Evolutionary conservation across 768 basidiomycete genomes (phyloP).

Genomic region (Lyophyllum semitale): DNA sequence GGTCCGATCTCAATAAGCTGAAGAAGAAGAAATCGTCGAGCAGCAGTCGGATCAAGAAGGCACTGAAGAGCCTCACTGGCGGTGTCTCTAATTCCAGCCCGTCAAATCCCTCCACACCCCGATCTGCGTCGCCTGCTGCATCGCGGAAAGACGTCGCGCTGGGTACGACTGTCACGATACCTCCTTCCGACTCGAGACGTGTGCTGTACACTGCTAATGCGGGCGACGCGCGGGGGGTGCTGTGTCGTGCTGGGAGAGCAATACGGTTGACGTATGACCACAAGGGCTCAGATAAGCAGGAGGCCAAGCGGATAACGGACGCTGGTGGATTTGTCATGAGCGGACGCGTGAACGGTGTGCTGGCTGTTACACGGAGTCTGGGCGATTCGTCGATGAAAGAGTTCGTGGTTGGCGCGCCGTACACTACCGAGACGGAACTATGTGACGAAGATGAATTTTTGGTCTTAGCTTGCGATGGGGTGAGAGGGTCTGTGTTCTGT

Average conservation of each 20-base stretch:
- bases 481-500: conserved; percentile 41
- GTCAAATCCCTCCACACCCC: conserved; percentile 33
- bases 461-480: conserved; percentile 96
- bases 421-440: conserved; percentile 96
- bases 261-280: conserved; percentile 97
- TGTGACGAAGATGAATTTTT: conserved; percentile 92
- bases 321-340: conserved; percentile 99
- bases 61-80: conserved; percentile 50
- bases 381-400: conserved; percentile 99
- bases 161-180: conserved; percentile 36
- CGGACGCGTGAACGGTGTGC: conserved; percentile 95
- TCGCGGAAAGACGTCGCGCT: conserved; percentile 30
- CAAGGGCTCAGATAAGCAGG: conserved; percentile 96
- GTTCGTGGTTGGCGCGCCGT: conserved; percentile 96
- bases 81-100: conserved; percentile 34
- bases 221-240: conserved; percentile 92
- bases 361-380: conserved; percentile 93
- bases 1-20: conserved; percentile 23
- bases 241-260: conserved; percentile 88
- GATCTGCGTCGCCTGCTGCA: conserved; percentile 34
- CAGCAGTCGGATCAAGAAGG: conserved; percentile 55
- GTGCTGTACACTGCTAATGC: conserved; percentile 96
- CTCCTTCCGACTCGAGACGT: conserved; percentile 57
- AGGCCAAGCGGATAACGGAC: conserved; percentile 96
- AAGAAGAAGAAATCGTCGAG: conserved; percentile 44